These are phyloP conservation scores for Neofusicoccum sp. DNA, from an alignment of 2,329 filamentous ascomycete species.

Conservation along the genomic window DNA sequence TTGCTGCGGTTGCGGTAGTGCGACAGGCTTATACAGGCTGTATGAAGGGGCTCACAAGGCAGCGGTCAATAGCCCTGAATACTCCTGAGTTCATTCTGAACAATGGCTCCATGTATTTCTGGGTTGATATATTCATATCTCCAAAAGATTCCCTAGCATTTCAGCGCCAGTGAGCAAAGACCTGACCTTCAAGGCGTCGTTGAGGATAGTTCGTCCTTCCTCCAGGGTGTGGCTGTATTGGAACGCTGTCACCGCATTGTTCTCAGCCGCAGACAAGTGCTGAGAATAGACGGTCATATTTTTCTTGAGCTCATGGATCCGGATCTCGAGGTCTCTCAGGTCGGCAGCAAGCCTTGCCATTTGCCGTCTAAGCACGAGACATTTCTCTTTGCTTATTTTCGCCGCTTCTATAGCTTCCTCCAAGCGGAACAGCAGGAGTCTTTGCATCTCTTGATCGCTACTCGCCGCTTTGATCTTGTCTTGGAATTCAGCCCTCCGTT, in stretches of 20 bases:
- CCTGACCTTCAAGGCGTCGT: not conserved
- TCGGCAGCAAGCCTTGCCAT: not conserved
- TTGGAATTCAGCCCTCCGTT: not conserved
- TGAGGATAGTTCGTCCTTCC: constrained; percentile 9
- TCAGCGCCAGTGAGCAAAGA: not conserved
- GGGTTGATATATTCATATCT: not conserved
- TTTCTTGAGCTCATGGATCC: constrained; percentile 2
- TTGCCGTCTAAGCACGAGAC: not conserved
- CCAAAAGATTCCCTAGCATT: not conserved
- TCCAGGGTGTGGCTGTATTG: constrained; percentile 15
- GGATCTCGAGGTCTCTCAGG: not conserved
- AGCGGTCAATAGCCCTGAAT: no score
- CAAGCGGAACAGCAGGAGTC: not conserved
- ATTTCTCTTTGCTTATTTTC: not conserved
- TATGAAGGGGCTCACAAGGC: no score
- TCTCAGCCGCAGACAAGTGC: not conserved
- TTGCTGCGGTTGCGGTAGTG: not conserved
- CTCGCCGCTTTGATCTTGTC: constrained; percentile 3
- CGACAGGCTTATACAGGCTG: not conserved
- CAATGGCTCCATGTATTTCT: no score
- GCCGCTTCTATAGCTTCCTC: not conserved
- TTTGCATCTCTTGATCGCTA: not conserved
- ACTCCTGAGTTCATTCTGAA: no score
- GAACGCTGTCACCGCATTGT: constrained; percentile 5
- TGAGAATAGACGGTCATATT: constrained; percentile 3